Base-by-base conservation (phyloP, 306 rosid species). In the Acacia melanoxylon region DNA sequence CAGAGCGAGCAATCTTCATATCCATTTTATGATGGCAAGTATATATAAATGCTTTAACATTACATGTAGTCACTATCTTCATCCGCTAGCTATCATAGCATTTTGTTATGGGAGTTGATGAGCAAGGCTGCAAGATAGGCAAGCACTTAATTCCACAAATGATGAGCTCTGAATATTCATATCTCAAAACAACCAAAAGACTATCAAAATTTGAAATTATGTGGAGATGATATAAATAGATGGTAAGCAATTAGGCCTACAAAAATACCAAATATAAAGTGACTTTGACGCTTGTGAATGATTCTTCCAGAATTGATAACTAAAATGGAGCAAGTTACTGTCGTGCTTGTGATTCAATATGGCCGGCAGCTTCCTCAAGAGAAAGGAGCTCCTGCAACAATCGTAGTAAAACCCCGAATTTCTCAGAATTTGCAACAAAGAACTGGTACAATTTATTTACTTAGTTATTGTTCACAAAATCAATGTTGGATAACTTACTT, bases 361-460 rank as follows among this genome's bases (percentile, higher is more conserved):
- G 45, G 63, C 79, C 91, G 68, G 91, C 88, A 8, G 95, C 90
- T 82, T 88, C 86, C 85, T 88, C 90, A 5, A 93, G 94, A 61
- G 94, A 87, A 22, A 89, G 67, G 66, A 83, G 87, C 61, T 94
- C 95, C 87, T 90, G 86, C 76, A 84, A 13, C 5, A 46, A 42
- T 66, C 3, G 10, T 1, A 58, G 45, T 25, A 78, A 80, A 72
- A 27, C 58, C 35, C 41, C 65, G 42, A 42, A 37, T 52, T n/a
- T 59, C 37, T 77, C 66, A 78, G 4, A 68, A 68, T 31, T 22
- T 22, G 17, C 41, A 29, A 15, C 2, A 8, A 37, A 19, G 0
- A 68, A 25, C 17, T 2, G 31, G 31, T 40, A 7, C 24, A n/a
- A 8, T 20, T 20, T 56, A 56, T n/a, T 56, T 8, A 1, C 5